Evolutionary conservation across 805 yeast genomes (phyloP).

Genomic region (Yarrowia sp.): DNA sequence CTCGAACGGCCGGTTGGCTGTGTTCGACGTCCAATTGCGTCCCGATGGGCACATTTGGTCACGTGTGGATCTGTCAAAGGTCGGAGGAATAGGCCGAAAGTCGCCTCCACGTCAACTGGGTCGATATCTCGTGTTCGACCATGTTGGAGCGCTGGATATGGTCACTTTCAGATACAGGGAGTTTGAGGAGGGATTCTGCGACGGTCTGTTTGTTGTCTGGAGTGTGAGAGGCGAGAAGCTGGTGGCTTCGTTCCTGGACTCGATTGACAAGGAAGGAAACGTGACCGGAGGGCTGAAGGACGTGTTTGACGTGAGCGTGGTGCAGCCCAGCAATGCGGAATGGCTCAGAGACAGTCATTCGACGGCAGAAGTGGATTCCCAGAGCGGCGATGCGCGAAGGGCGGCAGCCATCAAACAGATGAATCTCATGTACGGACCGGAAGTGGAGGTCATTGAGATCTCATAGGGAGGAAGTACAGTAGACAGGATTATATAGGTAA

Average conservation of each 20-base stretch:
- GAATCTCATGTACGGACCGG: constrained; percentile 4
- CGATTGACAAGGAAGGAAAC: constrained; percentile 6
- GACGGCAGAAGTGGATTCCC: background rate
- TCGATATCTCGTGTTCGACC: constrained; percentile 4
- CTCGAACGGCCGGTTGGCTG: constrained; percentile 15
- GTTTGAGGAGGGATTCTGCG: constrained; percentile 11
- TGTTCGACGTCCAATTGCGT: constrained; percentile 12
- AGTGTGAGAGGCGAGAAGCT: background rate
- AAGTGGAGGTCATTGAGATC: constrained; percentile 16
- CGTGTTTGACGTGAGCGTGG: background rate
- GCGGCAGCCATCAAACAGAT: constrained; percentile 5
- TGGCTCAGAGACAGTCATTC: constrained; percentile 10
- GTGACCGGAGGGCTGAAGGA: background rate
- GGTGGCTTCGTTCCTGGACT: constrained; percentile 3
- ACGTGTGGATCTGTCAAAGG: constrained; percentile 14
- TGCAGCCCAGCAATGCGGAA: constrained; percentile 10
- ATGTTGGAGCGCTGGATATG: constrained; percentile 21
- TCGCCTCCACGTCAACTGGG: constrained; percentile 23
- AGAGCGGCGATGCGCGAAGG: background rate
- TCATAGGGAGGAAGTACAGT: background rate
- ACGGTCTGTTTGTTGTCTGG: constrained; percentile 20
- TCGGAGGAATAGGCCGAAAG: constrained; percentile 2
- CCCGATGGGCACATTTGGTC: constrained; percentile 21
- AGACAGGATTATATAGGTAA: background rate
- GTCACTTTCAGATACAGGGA: constrained; percentile 7